Evolutionary conservation across 345 rosid species (phyloP).

Genomic region (Gynandropsis gynandra): DNA sequence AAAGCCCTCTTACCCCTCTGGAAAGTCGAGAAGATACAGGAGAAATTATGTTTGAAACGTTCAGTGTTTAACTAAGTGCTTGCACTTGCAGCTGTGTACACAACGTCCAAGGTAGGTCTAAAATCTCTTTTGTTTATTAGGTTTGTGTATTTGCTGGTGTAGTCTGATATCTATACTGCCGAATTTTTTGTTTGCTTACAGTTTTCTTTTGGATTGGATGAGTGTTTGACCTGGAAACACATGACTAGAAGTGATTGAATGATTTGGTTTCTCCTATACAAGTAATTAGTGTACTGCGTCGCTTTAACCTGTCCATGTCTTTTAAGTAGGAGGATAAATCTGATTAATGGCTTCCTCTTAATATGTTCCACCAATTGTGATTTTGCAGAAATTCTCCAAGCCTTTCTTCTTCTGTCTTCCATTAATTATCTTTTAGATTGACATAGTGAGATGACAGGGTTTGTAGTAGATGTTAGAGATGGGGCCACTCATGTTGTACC

Average conservation of each 20-base stretch:
- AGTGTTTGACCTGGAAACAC: not conserved
- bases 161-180: not conserved
- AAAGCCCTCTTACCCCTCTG: slow-evolving; percentile 95
- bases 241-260: not conserved
- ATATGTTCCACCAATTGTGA: not conserved
- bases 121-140: slow-evolving; percentile 2
- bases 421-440: slow-evolving; percentile 29
- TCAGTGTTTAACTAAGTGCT: slow-evolving; percentile 87
- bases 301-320: not conserved
- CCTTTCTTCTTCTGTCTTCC: not conserved
- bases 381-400: slow-evolving; percentile 3
- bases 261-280: not conserved
- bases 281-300: slow-evolving; percentile 1
- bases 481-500: slow-evolving; percentile 94
- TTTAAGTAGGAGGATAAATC: not conserved
- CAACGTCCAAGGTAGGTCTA: slow-evolving; percentile 72
- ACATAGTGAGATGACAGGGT: slow-evolving; percentile 98
- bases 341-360: too few relatives aligned
- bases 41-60: slow-evolving; percentile 95
- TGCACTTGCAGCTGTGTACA: slow-evolving; percentile 97
- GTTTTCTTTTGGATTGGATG: slow-evolving; percentile 5
- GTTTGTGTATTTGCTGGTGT: slow-evolving; percentile 3
- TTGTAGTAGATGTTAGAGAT: slow-evolving; percentile 95
- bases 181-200: not conserved
- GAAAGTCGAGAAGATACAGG: slow-evolving; percentile 92